Base-by-base conservation (phyloP, 345 rosid genomes). In the Fremontodendron californicum region DNA sequence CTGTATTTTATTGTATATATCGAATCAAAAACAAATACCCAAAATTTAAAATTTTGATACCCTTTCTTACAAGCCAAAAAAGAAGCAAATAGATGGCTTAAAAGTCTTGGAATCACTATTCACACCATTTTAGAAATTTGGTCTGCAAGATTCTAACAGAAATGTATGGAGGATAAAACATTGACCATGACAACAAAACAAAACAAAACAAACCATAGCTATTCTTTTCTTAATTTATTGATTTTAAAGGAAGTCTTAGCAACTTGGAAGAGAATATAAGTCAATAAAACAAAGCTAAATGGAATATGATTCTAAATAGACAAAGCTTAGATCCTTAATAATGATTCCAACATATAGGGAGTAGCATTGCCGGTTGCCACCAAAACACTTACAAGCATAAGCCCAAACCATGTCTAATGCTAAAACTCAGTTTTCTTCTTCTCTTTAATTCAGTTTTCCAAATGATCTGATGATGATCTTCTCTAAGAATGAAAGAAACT, bases 211-310 rank as follows among this genome's bases (percentile, higher is more conserved):
- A 64, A 37, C 37, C 9, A 35, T 6, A 9, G 33, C 40, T 46
- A 27, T 18, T 31, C 0, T 71, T 18, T 51, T 31, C 43, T 71
- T 46, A 9, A 15, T 29, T 71, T 29, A 43, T 48, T 49, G 10
- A 27, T 16, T 31, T 71, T 29, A 19, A 33, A 23, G 66, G 39
- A 49, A 58, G 57, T 29, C 16, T 29, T 62, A 19, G 43, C 79
- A 69, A 45, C 73, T 76, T 80, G 73, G 77, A 71, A 43, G 15
- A 62, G 73, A 62, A 25, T n/a, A 40, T 16, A 64, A 64, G 43
- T 46, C 49, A 79, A 60, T 10, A 37, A 60, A 13, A 68, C 6
- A 27, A 69, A 69, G 40, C 57, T 29, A 27, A 33, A 71, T 9
- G 61, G 61, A 51, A 51, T 33, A 71, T 33, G 75, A 49, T 71